Evolutionary conservation across 176 grass and related monocot species (phyloP).

Genomic region (Thinopyrum elongatum): DNA sequence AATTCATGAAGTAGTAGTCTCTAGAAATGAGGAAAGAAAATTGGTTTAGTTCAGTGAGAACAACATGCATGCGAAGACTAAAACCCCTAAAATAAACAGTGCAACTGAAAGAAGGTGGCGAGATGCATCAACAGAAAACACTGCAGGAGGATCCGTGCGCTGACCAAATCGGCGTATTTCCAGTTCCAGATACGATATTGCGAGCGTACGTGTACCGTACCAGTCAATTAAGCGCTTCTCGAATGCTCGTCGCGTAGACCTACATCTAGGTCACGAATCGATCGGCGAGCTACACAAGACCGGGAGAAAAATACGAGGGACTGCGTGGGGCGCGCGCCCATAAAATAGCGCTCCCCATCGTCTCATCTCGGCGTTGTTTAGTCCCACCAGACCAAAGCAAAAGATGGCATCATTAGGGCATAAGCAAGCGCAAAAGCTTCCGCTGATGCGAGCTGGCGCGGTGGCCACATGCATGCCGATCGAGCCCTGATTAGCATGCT

Average conservation of each 20-base stretch:
- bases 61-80: neutral
- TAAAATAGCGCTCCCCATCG: neutral
- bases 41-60: neutral
- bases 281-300: neutral
- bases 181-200: neutral
- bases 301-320: neutral
- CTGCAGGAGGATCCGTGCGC: neutral
- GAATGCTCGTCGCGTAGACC: neutral
- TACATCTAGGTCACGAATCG: neutral
- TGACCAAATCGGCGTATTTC: neutral
- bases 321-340: neutral
- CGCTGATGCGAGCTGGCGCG: neutral
- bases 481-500: no score
- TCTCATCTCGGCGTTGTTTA: neutral
- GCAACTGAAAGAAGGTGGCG: neutral
- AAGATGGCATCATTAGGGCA: neutral
- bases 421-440: slow-evolving; percentile 7
- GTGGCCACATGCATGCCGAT: slow-evolving; percentile 11
- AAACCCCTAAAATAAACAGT: neutral
- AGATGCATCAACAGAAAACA: neutral
- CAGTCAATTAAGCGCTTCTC: neutral
- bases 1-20: neutral
- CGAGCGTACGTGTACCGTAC: neutral
- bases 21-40: neutral
- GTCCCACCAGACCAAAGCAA: neutral